phyloP scores from a whole-genome alignment of 176 grass and related monocot species.

The Secale cereale region DNA sequence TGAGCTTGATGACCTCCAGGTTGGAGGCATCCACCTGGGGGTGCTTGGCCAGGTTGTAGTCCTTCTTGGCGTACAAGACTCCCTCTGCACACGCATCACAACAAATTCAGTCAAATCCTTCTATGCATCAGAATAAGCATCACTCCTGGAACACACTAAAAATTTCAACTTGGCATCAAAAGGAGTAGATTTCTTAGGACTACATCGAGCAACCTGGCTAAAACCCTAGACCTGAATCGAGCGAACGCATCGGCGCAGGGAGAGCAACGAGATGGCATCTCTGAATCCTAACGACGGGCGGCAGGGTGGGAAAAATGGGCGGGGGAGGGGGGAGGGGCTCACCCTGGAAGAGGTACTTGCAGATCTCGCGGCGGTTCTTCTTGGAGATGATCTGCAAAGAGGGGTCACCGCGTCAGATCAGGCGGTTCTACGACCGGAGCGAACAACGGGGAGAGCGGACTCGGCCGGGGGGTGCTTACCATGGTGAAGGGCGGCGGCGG shows the following conservation, averaged over 20 bases:
- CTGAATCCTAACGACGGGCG: too few species aligned
- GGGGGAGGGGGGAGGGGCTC: background rate
- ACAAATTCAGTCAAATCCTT: background rate
- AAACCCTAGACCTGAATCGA: background rate
- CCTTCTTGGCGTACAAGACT: constrained; percentile 85
- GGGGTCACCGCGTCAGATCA: background rate
- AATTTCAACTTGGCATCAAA: background rate
- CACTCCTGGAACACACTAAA: background rate
- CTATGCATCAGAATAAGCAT: background rate
- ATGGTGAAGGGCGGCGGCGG: constrained; percentile 23
- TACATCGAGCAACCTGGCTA: background rate
- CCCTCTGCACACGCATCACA: constrained; percentile 48
- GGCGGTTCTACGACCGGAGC: background rate
- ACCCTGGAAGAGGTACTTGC: constrained; percentile 88
- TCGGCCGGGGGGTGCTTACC: background rate
- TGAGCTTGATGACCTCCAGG: constrained; percentile 93
- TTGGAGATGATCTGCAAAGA: constrained; percentile 62
- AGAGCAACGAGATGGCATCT: background rate
- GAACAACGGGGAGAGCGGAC: background rate
- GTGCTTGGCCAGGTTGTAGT: constrained; percentile 95
- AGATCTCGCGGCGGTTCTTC: constrained; percentile 73
- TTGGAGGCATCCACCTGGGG: constrained; percentile 72
- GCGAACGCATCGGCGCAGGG: background rate
- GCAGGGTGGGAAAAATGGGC: background rate
- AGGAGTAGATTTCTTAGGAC: too few species aligned